A percentile compares a stretch with the other conserved stretches of the same genome.
These are phyloP conservation scores for Mycena leptocephala DNA, from an alignment of 768 basidiomycete genomes.

Conservation along the genomic window DNA sequence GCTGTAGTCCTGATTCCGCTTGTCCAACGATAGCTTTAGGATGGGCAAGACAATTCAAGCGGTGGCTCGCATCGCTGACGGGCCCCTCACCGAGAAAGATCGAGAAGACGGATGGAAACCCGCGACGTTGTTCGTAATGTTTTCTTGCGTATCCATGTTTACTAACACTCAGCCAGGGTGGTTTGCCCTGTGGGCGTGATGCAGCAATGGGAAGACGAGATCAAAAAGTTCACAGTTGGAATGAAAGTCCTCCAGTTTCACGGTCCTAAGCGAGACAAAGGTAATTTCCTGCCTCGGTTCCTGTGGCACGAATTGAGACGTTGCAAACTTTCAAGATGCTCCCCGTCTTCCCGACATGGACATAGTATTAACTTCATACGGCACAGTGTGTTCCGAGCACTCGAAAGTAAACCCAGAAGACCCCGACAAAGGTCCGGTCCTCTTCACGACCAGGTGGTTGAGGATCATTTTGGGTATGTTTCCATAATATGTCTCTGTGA, in stretches of 20 bases:
- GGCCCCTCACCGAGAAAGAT: constrained; percentile 78
- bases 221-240: constrained; percentile 70
- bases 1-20: neutral
- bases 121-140: constrained; percentile 73
- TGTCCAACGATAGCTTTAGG: constrained; percentile 52
- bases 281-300: constrained; percentile 56
- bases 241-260: constrained; percentile 88
- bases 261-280: constrained; percentile 78
- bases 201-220: constrained; percentile 92
- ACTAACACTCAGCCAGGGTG: constrained; percentile 67
- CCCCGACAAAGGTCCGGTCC: constrained; percentile 54
- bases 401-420: constrained; percentile 60
- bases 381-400: constrained; percentile 86
- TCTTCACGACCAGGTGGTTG: constrained; percentile 90
- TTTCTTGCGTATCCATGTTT: neutral
- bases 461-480: constrained; percentile 85
- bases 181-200: constrained; percentile 91
- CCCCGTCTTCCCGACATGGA: constrained; percentile 66
- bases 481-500: neutral
- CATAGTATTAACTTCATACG: constrained; percentile 91
- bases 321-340: constrained; percentile 64
- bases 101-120: constrained; percentile 79
- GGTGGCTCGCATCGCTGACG: constrained; percentile 87
- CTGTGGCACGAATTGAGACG: neutral
- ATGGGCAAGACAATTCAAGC: constrained; percentile 95